phyloP scores from a whole-genome alignment of 768 basidiomycete genomes.

The Phaffia tasmanica region DNA sequence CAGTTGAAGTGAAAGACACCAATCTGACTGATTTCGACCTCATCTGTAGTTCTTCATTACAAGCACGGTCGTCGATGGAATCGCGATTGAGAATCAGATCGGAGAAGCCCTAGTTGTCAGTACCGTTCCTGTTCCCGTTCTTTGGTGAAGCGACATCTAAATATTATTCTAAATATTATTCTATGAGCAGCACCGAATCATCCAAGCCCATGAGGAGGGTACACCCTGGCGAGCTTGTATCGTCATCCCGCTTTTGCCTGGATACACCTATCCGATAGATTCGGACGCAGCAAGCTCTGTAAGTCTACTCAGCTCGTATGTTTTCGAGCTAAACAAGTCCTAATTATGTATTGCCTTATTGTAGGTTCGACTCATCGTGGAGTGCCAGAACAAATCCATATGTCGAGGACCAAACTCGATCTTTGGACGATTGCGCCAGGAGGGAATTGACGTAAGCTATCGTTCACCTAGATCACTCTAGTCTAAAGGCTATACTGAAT shows the following conservation, averaged over 20 bases:
- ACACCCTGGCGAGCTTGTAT: slow-evolving; percentile 81
- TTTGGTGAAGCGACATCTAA: too few species aligned
- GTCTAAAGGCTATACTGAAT: background rate
- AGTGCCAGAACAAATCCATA: slow-evolving; percentile 86
- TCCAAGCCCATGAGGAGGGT: slow-evolving; percentile 67
- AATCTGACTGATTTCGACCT: background rate
- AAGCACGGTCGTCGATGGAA: slow-evolving; percentile 65
- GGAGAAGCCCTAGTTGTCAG: slow-evolving; percentile 71
- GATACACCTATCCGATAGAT: slow-evolving; percentile 86
- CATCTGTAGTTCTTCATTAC: slow-evolving; percentile 42
- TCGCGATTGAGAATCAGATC: slow-evolving; percentile 80
- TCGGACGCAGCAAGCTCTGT: slow-evolving; percentile 86
- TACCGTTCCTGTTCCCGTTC: too few species aligned
- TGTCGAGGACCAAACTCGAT: slow-evolving; percentile 83
- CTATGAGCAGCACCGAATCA: slow-evolving; percentile 51
- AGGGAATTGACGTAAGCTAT: slow-evolving; percentile 71
- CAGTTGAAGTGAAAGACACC: too few species aligned
- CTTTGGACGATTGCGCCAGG: slow-evolving; percentile 68
- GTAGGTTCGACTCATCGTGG: slow-evolving; percentile 83
- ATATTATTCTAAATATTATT: too few species aligned
- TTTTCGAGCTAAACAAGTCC: background rate
- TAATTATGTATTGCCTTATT: background rate
- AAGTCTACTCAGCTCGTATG: slow-evolving; percentile 34
- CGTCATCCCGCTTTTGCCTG: slow-evolving; percentile 80
- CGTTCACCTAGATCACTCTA: background rate